Conservation (phyloP, 805 yeast species). For the Lipomyces sp. region DNA sequence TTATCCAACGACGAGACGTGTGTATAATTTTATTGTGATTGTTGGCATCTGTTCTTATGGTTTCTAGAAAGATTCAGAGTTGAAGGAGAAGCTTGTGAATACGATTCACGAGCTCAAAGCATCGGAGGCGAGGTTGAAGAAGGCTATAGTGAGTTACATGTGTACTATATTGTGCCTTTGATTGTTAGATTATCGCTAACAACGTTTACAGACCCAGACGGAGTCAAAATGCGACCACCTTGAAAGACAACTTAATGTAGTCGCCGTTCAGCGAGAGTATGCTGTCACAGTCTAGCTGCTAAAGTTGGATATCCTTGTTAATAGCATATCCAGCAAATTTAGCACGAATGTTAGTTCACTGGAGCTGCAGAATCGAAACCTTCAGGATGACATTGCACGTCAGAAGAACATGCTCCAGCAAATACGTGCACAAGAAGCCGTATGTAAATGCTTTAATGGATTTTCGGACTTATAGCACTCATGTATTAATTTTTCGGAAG, state of each 20-base stretch:
- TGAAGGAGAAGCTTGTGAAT: constrained; percentile 29
- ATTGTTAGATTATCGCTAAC: background rate
- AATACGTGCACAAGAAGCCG: constrained; percentile 32
- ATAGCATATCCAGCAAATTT: constrained; percentile 10
- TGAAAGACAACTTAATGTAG: constrained; percentile 27
- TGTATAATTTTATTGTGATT: background rate
- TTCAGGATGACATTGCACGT: constrained; percentile 29
- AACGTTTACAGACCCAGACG: constrained; percentile 19
- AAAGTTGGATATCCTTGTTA: background rate
- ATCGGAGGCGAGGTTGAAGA: constrained; percentile 22
- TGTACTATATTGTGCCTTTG: background rate
- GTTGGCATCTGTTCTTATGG: background rate
- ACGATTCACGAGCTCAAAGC: constrained; percentile 26
- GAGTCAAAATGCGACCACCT: constrained; percentile 27
- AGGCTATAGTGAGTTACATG: constrained; percentile 12
- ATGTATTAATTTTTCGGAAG: background rate
- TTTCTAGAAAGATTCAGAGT: constrained; percentile 29
- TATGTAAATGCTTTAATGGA: background rate
- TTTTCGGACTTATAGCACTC: background rate
- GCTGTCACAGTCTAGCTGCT: background rate
- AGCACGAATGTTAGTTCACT: constrained; percentile 22
- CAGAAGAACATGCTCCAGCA: constrained; percentile 28
- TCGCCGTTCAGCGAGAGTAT: constrained; percentile 29
- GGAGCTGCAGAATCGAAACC: constrained; percentile 23
- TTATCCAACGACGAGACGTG: constrained; percentile 26